phyloP scores from a whole-genome alignment of 2,329 filamentous ascomycete species.

The Talaromyces sp. region DNA sequence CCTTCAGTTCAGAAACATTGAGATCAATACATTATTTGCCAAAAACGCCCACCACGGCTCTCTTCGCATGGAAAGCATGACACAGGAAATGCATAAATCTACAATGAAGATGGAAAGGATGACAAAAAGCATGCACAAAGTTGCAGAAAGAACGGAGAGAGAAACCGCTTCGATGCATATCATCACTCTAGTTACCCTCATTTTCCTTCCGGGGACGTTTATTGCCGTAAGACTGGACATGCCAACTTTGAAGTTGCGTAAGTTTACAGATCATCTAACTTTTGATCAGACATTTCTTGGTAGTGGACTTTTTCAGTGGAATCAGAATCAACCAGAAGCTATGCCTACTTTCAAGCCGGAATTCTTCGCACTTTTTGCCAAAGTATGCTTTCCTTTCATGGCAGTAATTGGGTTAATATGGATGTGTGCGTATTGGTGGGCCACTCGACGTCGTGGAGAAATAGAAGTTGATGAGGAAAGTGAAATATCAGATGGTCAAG shows the following conservation, averaged over 20 bases:
- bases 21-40: slow-evolving; percentile 7
- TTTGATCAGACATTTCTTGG: slow-evolving; percentile 9
- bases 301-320: slow-evolving; percentile 10
- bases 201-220: slow-evolving; percentile 10
- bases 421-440: slow-evolving; percentile 5
- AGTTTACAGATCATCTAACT: slow-evolving; percentile 6
- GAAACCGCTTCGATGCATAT: slow-evolving; percentile 12
- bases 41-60: slow-evolving; percentile 1
- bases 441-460: background rate
- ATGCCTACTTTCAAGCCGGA: slow-evolving; percentile 10
- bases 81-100: slow-evolving; percentile 5
- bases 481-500: background rate
- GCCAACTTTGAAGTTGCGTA: slow-evolving; percentile 1
- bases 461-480: background rate
- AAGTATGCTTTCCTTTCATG: slow-evolving; percentile 12
- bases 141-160: slow-evolving; percentile 5
- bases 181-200: slow-evolving; percentile 10
- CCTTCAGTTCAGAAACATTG: slow-evolving; percentile 4
- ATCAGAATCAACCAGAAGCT: background rate
- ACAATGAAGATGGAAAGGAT: slow-evolving; percentile 7
- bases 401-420: slow-evolving; percentile 1
- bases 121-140: slow-evolving; percentile 7
- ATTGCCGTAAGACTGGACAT: slow-evolving; percentile 10
- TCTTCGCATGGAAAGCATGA: slow-evolving; percentile 9
- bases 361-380: slow-evolving; percentile 9